These are phyloP conservation scores for Starmerella geochares DNA, from an alignment of 805 yeast genomes.

Conservation along the genomic window DNA sequence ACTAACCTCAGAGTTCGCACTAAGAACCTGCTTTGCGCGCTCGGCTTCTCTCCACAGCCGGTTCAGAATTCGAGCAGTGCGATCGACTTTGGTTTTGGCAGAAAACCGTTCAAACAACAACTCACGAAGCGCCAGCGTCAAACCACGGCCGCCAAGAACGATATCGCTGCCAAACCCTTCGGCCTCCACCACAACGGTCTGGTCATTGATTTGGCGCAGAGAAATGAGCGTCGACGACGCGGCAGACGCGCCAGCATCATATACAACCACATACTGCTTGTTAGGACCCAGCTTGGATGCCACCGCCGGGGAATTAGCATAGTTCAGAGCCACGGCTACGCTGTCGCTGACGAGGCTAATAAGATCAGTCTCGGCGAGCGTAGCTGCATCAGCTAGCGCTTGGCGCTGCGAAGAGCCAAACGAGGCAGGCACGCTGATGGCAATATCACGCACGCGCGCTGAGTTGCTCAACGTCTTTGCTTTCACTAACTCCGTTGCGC, in stretches of 20 bases:
- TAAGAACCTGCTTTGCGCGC: conserved; percentile 72
- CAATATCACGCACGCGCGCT: conserved; percentile 47
- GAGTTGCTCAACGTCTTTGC: conserved; percentile 39
- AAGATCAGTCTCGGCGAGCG: conserved; percentile 54
- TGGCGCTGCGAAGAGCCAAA: conserved; percentile 55
- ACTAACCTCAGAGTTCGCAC: conserved; percentile 77
- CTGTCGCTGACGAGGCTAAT: conserved; percentile 79
- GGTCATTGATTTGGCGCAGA: conserved; percentile 20
- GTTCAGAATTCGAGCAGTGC: conserved; percentile 49
- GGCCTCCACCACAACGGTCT: conserved; percentile 41
- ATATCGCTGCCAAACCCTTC: conserved; percentile 63
- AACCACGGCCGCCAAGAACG: conserved; percentile 62
- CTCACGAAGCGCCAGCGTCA: conserved; percentile 57
- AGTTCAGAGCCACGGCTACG: conserved; percentile 78
- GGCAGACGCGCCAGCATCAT: conserved; percentile 90
- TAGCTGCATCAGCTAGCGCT: conserved; percentile 63
- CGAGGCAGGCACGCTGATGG: conserved; percentile 67
- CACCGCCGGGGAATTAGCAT: conserved; percentile 44
- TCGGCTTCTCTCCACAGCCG: conserved; percentile 76
- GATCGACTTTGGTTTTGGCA: conserved; percentile 33
- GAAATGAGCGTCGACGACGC: conserved; percentile 72
- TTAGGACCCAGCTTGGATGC: conserved; percentile 34
- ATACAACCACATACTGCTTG: conserved; percentile 56
- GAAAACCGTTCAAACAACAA: conserved; percentile 52
- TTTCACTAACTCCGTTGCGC: conserved; percentile 56